Base-by-base conservation (phyloP, 495 filamentous ascomycete genomes). In the Chlorociboria aeruginascens region DNA sequence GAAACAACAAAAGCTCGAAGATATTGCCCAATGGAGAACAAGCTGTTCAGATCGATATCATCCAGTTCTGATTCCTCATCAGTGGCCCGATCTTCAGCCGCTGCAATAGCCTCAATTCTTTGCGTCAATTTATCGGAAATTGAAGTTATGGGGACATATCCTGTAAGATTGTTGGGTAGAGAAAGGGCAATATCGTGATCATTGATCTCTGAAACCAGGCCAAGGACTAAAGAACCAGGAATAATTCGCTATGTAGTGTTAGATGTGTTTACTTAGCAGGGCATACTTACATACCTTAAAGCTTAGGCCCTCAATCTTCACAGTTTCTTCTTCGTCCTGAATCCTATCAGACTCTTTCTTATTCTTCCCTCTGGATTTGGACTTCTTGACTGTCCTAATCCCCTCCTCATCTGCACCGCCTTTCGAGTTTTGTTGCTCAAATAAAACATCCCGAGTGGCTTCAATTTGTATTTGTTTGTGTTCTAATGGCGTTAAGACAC, bases 391-490 rank as follows among this genome's bases (percentile, higher is more conserved):
- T 50, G 39, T 73, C 70, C 58, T 52, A 58, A 67, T 54, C 51
- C 58, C 14, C 61, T 69, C 36, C 53, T 43, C 46, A 67, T 72
- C 66, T 63, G 72, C 56, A 13, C 52, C 55, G 29, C 51, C 53
- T 46, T 59, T 57, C 20, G 69, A 66, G 11, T 76, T 74, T 48
- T 79, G 75, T 55, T 93, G 79, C 67, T 97, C 92, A 59, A 96
- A 96, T 8, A 97, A 71, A 20, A 90, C 89, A 72, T 98, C 92
- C 58, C 81, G 78, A 53, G 79, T 89, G 29, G 92, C 92, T 64
- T 97, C 83, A 50, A 92, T 85, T 57, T 92, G 84, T 55, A 98
- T 95, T 64, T 97, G 86, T 68, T 95, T 95, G 55, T 92, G 81
- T 62, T 98, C 92, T 43, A 98, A 72, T 20, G 92, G 89, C 7